Conservation (phyloP, 495 filamentous ascomycete genomes). For the Talaromyces ruber region DNA sequence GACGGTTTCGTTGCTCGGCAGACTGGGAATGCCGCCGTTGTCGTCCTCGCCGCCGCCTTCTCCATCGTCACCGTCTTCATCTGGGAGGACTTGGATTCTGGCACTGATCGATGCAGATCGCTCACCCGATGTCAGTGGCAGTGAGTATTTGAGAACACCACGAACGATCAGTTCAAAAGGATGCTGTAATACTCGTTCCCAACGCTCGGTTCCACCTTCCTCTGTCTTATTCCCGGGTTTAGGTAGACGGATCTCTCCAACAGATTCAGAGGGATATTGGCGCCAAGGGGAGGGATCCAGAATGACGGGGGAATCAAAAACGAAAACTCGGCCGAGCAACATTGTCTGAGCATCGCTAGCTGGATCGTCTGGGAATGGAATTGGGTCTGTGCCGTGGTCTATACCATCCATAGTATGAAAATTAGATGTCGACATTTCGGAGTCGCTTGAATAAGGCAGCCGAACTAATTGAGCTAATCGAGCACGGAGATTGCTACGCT, state of each 20-base stretch:
- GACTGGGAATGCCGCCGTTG: background rate
- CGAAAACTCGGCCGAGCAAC: conserved; percentile 78
- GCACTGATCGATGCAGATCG: conserved; percentile 45
- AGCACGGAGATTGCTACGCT: conserved; percentile 28
- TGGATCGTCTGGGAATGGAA: conserved; percentile 44
- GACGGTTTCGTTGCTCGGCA: background rate
- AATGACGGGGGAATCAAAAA: conserved; percentile 75
- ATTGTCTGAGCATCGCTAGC: conserved; percentile 68
- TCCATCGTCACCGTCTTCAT: conserved; percentile 29
- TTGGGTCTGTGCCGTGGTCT: conserved; percentile 67
- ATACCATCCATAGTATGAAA: conserved; percentile 28
- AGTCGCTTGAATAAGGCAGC: background rate
- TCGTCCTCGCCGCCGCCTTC: conserved; percentile 1
- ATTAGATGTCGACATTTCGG: background rate
- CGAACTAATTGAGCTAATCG: conserved; percentile 19
- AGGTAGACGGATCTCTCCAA: conserved; percentile 71
- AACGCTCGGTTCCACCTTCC: conserved; percentile 75
- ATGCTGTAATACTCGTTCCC: conserved; percentile 84
- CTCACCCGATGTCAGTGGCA: conserved; percentile 68
- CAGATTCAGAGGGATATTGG: conserved; percentile 52
- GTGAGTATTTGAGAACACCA: conserved; percentile 79
- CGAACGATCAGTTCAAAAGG: conserved; percentile 88
- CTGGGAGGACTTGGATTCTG: conserved; percentile 42
- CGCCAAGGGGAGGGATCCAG: conserved; percentile 86
- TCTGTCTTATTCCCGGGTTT: conserved; percentile 87